Percentiles rank a stretch among this genome's conserved stretches.
Evolutionary conservation across 306 rosid genomes (phyloP).

Genomic region (Trifolium subterraneum): DNA sequence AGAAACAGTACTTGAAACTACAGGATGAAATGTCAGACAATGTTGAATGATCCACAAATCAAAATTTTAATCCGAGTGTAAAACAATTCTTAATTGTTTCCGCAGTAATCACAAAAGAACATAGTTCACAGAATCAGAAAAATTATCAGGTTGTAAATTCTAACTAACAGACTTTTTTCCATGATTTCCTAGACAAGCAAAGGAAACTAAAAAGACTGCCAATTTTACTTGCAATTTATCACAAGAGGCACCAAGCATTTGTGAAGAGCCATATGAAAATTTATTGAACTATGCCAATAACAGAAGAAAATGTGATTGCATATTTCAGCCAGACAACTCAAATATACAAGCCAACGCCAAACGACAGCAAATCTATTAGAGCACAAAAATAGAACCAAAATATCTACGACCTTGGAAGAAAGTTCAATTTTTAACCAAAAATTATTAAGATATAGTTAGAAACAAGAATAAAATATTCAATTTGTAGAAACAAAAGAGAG

Average conservation of each 20-base stretch:
- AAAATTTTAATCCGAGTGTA: not conserved
- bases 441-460: not conserved
- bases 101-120: constrained; percentile 6
- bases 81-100: not conserved
- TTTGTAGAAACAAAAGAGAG: constrained; percentile 1
- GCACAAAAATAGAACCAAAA: constrained; percentile 12
- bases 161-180: not conserved
- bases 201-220: constrained; percentile 9
- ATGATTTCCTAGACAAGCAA: constrained; percentile 21
- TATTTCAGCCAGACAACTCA: constrained; percentile 26
- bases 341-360: constrained; percentile 15
- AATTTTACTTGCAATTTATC: constrained; percentile 15
- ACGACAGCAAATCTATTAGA: not conserved
- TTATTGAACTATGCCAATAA: not conserved
- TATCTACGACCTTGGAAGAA: not conserved
- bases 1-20: constrained; percentile 21
- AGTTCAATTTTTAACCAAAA: not conserved
- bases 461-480: constrained; percentile 14
- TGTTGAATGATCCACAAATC: constrained; percentile 9
- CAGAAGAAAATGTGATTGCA: constrained; percentile 9
- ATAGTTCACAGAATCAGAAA: not conserved
- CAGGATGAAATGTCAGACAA: constrained; percentile 22
- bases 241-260: constrained; percentile 11
- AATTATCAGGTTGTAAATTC: too few relatives aligned
- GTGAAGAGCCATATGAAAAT: constrained; percentile 26